Evolutionary conservation across 805 yeast genomes (phyloP).

Genomic region (Wickerhamiella brachini): DNA sequence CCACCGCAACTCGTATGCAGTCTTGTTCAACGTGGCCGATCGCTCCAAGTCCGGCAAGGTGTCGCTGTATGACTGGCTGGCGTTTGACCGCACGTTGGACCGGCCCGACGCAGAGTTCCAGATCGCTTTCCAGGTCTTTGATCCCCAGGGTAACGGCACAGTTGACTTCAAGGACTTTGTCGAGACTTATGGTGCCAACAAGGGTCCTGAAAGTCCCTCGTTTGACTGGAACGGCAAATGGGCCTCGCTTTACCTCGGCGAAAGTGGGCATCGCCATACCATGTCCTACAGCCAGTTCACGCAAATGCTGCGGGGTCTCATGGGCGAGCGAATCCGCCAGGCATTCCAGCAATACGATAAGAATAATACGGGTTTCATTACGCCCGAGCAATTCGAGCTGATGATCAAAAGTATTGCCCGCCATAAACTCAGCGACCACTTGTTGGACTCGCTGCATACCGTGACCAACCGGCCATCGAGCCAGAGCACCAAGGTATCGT

Average conservation of each 20-base stretch:
- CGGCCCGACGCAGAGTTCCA: constrained; percentile 43
- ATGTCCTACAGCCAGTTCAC: constrained; percentile 30
- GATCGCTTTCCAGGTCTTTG: constrained; percentile 35
- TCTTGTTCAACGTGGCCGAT: constrained; percentile 74
- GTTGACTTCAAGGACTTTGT: constrained; percentile 30
- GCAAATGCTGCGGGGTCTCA: constrained; percentile 32
- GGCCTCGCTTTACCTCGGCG: constrained; percentile 30
- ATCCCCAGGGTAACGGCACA: constrained; percentile 25
- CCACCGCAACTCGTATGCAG: constrained; percentile 46
- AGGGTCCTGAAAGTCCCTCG: constrained; percentile 25
- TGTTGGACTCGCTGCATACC: constrained; percentile 26
- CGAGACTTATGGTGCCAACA: constrained; percentile 25
- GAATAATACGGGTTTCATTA: constrained; percentile 26
- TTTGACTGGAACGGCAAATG: constrained; percentile 32
- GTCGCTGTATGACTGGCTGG: constrained; percentile 56
- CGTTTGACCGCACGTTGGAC: constrained; percentile 44
- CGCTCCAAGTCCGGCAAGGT: constrained; percentile 54
- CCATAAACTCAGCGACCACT: constrained; percentile 30
- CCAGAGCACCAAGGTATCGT: constrained; percentile 24
- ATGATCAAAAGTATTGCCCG: constrained; percentile 26
- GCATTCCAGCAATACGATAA: constrained; percentile 29
- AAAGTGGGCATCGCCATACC: constrained; percentile 24
- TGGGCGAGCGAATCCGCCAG: constrained; percentile 35
- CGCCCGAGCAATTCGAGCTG: constrained; percentile 28
- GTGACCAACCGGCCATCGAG: constrained; percentile 24